These are phyloP conservation scores for Entonaema liquescens DNA, from an alignment of 495 filamentous ascomycete genomes.

Conservation along the genomic window DNA sequence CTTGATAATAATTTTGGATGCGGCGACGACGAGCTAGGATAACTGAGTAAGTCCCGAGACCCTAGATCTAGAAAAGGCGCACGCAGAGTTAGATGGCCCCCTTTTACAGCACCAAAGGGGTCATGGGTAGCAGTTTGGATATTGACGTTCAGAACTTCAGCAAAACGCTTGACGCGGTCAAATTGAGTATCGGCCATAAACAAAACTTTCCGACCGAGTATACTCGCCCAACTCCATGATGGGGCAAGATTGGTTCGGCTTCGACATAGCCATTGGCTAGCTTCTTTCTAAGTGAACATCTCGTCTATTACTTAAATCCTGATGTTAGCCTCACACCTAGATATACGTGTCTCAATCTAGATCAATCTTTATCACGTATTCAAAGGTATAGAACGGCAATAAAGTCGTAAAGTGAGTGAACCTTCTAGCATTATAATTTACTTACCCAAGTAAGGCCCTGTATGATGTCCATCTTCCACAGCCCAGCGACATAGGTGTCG, in stretches of 20 bases:
- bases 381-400: neutral
- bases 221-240: slow-evolving; percentile 45
- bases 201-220: slow-evolving; percentile 28
- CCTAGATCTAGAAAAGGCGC: slow-evolving; percentile 29
- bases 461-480: slow-evolving; percentile 37
- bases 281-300: neutral
- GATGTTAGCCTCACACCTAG: neutral
- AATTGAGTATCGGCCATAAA: slow-evolving; percentile 28
- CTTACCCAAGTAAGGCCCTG: slow-evolving; percentile 31
- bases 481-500: slow-evolving; percentile 39
- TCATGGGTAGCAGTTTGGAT: slow-evolving; percentile 27
- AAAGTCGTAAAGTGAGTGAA: neutral
- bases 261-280: neutral
- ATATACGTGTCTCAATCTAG: neutral
- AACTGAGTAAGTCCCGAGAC: slow-evolving; percentile 16
- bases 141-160: slow-evolving; percentile 31
- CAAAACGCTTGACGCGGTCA: slow-evolving; percentile 23
- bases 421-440: neutral
- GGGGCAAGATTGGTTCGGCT: slow-evolving; percentile 32
- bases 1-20: neutral
- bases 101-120: slow-evolving; percentile 35
- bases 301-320: neutral
- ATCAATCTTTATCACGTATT: neutral
- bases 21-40: slow-evolving; percentile 2
- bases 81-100: slow-evolving; percentile 31